Evolutionary conservation across 768 basidiomycete genomes (phyloP), one percentile per base, ranked within the genome.

Genomic region (Cystoderma amianthinum): DNA sequence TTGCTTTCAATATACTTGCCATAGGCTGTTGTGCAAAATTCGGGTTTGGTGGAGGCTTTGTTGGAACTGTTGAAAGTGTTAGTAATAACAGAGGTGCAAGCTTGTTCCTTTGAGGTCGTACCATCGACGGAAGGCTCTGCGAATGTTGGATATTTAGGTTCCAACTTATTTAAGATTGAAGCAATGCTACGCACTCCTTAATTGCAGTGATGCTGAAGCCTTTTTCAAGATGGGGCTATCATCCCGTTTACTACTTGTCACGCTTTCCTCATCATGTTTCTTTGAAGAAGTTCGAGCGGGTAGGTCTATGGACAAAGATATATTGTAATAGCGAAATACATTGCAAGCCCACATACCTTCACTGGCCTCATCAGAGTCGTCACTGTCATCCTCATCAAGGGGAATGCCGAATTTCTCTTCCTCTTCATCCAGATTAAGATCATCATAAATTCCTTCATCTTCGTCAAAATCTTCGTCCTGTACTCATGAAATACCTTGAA

Each of bases 391-490:
- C 12, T 91, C 80, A 38, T 92, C 87, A 39, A 81, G 68, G 41
- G 75, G 76, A 32, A 88, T 68, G 42, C 88, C 86, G 56, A 93
- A 92, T 56, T 88, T 85, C 67, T 92, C 92, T 56, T 98, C 95
- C 60, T 96, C 92, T 56, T 96, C 95, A 51, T 96, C 89, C 35
- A 99, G 83, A 53, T 89, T 89, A 46, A 99, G 88, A 12, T 98
- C 96, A 52, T 98, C 96, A 55, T 99, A 99, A 38, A 99, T 87
- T 36, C 90, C 93, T 58, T 93, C 87, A 55, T 98, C 91, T 59
- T 95, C 94, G 44, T 98, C 93, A 61, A 96, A 99, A 53, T 89
- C 86, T 53, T 98, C 96, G 41, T 95, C 92, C 96, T 98, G 59
- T 38, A 47, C 25, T 36, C 43, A 33, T 32, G 16, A 51, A 52